Evolutionary conservation across 495 filamentous ascomycete genomes (phyloP).

Genomic region (Neurospora sp.): DNA sequence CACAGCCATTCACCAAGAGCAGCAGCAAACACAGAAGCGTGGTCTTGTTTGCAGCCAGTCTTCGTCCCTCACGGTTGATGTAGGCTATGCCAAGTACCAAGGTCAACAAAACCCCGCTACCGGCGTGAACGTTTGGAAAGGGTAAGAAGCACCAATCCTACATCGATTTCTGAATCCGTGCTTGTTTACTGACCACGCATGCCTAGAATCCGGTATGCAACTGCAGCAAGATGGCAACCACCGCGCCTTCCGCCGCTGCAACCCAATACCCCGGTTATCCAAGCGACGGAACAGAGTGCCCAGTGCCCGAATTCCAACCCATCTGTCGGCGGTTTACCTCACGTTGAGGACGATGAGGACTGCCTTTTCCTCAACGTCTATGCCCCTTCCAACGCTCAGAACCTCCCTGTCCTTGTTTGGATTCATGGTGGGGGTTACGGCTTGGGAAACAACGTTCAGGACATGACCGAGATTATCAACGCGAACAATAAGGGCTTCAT

Average conservation of each 20-base stretch:
- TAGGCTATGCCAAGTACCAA: conserved; percentile 33
- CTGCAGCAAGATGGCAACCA: conserved; percentile 26
- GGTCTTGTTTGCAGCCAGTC: conserved; percentile 3
- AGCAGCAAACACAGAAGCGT: conserved; percentile 3
- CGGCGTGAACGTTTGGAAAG: conserved; percentile 31
- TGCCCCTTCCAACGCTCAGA: conserved; percentile 24
- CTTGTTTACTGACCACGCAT: conserved; percentile 3
- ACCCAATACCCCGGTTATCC: conserved; percentile 1
- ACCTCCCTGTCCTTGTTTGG: conserved; percentile 33
- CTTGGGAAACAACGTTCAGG: conserved; percentile 21
- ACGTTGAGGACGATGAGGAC: conserved; percentile 24
- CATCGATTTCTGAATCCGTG: background rate
- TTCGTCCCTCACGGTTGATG: conserved; percentile 18
- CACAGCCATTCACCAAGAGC: conserved; percentile 6
- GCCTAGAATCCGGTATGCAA: conserved; percentile 23
- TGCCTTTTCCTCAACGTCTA: conserved; percentile 36
- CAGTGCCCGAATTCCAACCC: conserved; percentile 14
- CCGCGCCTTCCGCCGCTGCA: conserved; percentile 9
- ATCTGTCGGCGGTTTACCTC: conserved; percentile 2
- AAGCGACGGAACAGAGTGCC: conserved; percentile 8
- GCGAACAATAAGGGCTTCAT: conserved; percentile 36
- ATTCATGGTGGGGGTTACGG: conserved; percentile 45
- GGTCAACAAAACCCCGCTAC: conserved; percentile 23
- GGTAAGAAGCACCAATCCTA: conserved; percentile 12
- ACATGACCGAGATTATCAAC: conserved; percentile 30